Evolutionary conservation across 345 rosid genomes (phyloP), one percentile per base, ranked within the genome.

Genomic region (Bruguiera sexangula): DNA sequence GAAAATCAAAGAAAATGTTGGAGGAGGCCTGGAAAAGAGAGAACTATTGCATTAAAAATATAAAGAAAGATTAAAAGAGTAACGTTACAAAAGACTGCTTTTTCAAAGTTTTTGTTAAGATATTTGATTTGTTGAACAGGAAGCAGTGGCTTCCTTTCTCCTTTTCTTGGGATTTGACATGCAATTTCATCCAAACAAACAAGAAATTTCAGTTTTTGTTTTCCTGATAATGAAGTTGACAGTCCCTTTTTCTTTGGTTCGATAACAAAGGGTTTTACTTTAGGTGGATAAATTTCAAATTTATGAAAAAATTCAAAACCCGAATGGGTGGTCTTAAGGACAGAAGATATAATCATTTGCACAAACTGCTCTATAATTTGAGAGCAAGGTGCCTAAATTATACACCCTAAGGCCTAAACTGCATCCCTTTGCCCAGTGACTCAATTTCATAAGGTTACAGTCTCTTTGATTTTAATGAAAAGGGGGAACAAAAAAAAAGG

Each of bases 1-100:
- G 65, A 65, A 67, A 69, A 81, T 82, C 81, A 84, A 78, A 82
- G 55, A 75, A 76, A 77, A 64, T 62, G 72, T 79, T 62, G 71
- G 53, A 76, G 60, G 60, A 69, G 67, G 48, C 70, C 60, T 31
- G 52, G 26, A 66, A 27, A 60, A 61, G 59, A 74, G 52, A 65
- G 27, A 32, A 60, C 71, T 31, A 67, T 34, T 62, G 36, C 20
- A 51, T 73, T 46, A 52, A 43, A 60, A 13, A 36, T 6, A 19
- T 26, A 39, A 73, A 63, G 54, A 73, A 59, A 67, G 31, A 76
- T 60, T 66, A 65, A 69, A 66, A 65, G 73, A 65, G 54, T 37
- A 69, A 75, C 65, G 62, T 69, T 71, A 69, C 83, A 72, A 72
- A 75, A 72, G 75, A 63, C 65, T 63, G 74, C 76, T 73, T 75